Evolutionary conservation across 108 stramenopile species (phyloP).

Genomic region (Nannochloropsis salina): DNA sequence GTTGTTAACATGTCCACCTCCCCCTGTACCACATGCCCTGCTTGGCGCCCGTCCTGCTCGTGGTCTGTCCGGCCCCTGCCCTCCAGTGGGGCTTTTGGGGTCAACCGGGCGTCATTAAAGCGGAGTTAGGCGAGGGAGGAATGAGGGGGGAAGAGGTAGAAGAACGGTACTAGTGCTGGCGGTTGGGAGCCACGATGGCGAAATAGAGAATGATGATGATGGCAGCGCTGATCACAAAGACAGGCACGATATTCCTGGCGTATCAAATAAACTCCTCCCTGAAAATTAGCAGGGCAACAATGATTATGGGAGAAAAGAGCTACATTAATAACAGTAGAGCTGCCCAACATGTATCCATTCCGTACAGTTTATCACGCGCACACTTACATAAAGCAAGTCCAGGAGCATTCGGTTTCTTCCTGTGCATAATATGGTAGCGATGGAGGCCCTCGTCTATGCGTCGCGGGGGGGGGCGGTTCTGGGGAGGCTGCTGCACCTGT

Average conservation of each 20-base stretch:
- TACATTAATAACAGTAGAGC: no score
- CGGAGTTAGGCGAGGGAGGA: background rate
- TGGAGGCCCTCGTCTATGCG: no score
- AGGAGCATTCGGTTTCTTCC: background rate
- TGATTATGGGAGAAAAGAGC: no score
- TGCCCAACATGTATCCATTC: no score
- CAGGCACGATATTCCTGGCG: background rate
- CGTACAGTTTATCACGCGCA: background rate
- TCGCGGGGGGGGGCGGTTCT: no score
- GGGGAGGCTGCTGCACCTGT: no score
- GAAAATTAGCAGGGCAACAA: background rate
- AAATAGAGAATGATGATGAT: background rate
- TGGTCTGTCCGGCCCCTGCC: background rate
- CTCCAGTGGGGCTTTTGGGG: background rate
- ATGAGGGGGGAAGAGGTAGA: background rate
- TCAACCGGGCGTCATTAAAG: background rate
- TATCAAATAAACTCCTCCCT: conserved; percentile 14
- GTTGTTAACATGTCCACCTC: no score
- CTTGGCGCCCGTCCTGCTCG: background rate
- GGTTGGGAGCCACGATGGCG: background rate
- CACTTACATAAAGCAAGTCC: background rate
- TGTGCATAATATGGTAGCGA: no score
- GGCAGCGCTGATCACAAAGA: background rate
- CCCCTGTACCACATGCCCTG: no score
- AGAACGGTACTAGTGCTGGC: background rate